phyloP scores from a whole-genome alignment of 1,284 basidiomycete species.

The Trametes sp. region DNA sequence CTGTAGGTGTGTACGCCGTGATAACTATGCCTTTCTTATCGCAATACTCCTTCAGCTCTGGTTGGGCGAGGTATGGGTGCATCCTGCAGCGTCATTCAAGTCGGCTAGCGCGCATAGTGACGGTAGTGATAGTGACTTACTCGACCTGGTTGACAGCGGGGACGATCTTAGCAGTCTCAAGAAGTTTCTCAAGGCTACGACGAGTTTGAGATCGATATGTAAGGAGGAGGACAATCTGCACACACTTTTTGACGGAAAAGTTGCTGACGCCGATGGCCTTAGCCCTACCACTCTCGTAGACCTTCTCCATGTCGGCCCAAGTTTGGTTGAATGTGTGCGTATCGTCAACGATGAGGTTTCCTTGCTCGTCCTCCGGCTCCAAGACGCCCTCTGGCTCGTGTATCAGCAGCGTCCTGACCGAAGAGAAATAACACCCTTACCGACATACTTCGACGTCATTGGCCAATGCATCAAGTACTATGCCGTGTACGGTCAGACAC shows the following conservation, averaged over 20 bases:
- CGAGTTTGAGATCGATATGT: not conserved
- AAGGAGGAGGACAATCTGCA: not conserved
- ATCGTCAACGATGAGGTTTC: slow-evolving; percentile 45
- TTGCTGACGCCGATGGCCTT: slow-evolving; percentile 75
- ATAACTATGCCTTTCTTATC: slow-evolving; percentile 64
- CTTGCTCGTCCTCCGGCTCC: slow-evolving; percentile 33
- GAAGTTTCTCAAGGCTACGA: slow-evolving; percentile 50
- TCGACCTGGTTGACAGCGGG: slow-evolving; percentile 76
- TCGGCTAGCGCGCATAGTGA: slow-evolving; percentile 36
- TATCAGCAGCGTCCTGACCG: not conserved
- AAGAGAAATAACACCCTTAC: slow-evolving; percentile 11
- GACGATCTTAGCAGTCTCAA: slow-evolving; percentile 51
- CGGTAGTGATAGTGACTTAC: slow-evolving; percentile 41
- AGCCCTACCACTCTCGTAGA: slow-evolving; percentile 54
- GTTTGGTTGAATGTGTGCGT: slow-evolving; percentile 57
- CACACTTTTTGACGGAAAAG: slow-evolving; percentile 65
- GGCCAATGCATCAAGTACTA: slow-evolving; percentile 47
- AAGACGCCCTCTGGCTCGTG: slow-evolving; percentile 29
- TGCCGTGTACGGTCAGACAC: not conserved
- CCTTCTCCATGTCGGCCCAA: slow-evolving; percentile 66
- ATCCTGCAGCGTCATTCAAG: slow-evolving; percentile 33
- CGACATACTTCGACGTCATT: slow-evolving; percentile 37
- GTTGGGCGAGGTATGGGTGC: slow-evolving; percentile 64
- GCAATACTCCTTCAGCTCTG: slow-evolving; percentile 66
- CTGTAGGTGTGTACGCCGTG: slow-evolving; percentile 75